phyloP scores from a whole-genome alignment of 495 filamentous ascomycete species.

The Apiosordaria backusii region DNA sequence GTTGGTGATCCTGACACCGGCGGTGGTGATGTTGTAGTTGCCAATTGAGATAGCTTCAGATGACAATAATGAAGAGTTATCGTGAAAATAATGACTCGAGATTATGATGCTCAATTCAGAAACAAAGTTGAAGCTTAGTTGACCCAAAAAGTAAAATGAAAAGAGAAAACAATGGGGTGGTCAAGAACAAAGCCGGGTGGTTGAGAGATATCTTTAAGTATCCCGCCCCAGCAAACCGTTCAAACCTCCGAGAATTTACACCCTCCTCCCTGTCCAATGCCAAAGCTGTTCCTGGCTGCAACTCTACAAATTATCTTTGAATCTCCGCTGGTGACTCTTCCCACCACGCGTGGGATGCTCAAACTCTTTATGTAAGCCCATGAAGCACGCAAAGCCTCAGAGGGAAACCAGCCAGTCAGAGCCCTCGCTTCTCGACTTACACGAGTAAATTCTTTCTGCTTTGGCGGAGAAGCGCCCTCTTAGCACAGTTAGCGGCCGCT shows the following conservation, averaged over 20 bases:
- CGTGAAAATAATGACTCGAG: neutral
- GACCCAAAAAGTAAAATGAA: neutral
- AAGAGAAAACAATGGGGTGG: neutral
- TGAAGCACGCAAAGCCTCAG: neutral
- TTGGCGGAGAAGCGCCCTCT: constrained; percentile 15
- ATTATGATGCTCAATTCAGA: neutral
- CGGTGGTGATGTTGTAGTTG: neutral
- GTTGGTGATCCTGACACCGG: neutral
- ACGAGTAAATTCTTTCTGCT: constrained; percentile 13
- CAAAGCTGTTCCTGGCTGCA: neutral
- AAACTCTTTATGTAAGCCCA: constrained; percentile 18
- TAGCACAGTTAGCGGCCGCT: constrained; percentile 26
- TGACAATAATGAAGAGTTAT: neutral
- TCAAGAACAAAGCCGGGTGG: neutral
- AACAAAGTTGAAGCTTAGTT: neutral
- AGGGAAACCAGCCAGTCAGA: constrained; percentile 19
- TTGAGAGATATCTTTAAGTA: constrained; percentile 2
- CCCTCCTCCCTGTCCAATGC: neutral
- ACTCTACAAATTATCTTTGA: constrained; percentile 10
- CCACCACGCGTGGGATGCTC: constrained; percentile 3
- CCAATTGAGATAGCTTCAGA: neutral
- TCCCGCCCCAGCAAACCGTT: neutral
- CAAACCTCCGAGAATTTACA: neutral
- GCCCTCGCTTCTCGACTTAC: constrained; percentile 19
- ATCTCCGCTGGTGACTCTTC: constrained; percentile 23